Base-by-base conservation (phyloP, 108 stramenopile genomes). In the Fragilaria crotonensis region DNA sequence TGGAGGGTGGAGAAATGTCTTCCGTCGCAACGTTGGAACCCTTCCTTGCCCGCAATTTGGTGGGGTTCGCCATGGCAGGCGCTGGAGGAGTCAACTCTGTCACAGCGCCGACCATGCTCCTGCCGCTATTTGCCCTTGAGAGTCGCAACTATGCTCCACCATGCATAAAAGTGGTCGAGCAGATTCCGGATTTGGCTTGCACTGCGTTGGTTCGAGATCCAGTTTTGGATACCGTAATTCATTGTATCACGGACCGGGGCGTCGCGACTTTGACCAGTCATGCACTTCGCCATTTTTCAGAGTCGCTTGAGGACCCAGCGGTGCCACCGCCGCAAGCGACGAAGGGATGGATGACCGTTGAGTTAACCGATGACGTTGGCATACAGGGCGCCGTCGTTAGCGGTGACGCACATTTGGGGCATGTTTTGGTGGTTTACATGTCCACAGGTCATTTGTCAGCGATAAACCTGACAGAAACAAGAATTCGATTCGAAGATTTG, bases 121-220 rank as follows among this genome's bases (percentile, higher is more conserved):
- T 90, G 22, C 85, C 89, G 9, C 63, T 85, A 52, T 90, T 90
- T 53, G 53, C 61, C 1, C 79, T 77, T 31, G 89, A 90, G 63
- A 65, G 62, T 33, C 48, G 47, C 25, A 59, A 59, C 20, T 85
- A 84, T 73, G 48, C 57, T n/a, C 52, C 58, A 20, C 62, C 45
- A 33, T 4, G 3, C 33, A 32, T 18, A 21, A 29, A 18, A 33
- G 32, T 25, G n/a, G 14, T 27, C 31, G 21, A 11, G 5, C 23
- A 45, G 45, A 30, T n/a, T 30, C 22, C 28, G 3, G 25, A 25
- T 2, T 20, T 32, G 0, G 33, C 19, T 19, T 26, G 28, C 14
- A 36, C 76, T 22, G 46, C 59, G 22, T 41, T 90, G 20, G 33
- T 84, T 20, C 58, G 48, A 25, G 89, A 90, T 73, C 89, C 89